phyloP scores from a whole-genome alignment of 83 land plant species.

The Picea abies region DNA sequence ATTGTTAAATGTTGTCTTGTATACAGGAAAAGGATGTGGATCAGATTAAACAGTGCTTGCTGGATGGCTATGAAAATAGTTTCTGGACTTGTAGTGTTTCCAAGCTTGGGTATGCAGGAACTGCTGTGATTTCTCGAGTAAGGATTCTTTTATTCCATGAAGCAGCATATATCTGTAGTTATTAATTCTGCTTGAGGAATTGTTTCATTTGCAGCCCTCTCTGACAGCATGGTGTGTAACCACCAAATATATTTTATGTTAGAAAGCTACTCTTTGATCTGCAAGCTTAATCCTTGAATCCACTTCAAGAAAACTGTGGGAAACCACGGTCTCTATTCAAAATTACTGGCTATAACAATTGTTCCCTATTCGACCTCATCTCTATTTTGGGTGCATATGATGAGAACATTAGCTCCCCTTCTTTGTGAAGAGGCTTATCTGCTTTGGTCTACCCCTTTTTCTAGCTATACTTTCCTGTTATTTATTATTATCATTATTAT shows the following conservation, averaged over 20 bases:
- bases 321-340: too few relatives aligned
- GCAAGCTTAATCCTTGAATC: conserved; percentile 1
- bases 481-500: too few relatives aligned
- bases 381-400: too few relatives aligned
- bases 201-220: background rate
- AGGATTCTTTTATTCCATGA: background rate
- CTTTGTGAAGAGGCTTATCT: too few relatives aligned
- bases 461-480: too few relatives aligned
- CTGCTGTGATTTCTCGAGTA: conserved; percentile 91
- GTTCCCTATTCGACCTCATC: too few relatives aligned
- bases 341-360: too few relatives aligned
- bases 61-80: conserved; percentile 69
- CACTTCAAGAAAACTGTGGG: background rate
- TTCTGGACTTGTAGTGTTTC: conserved; percentile 90
- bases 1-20: conserved; percentile 8
- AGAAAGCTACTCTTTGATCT: background rate
- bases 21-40: conserved; percentile 86
- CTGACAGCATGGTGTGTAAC: background rate
- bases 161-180: background rate
- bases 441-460: too few relatives aligned
- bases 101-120: conserved; percentile 96
- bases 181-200: background rate
- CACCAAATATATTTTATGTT: background rate
- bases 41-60: conserved; percentile 43
- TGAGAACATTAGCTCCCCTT: too few relatives aligned